A percentile compares a stretch with the other conserved stretches of the same genome.
phyloP scores from a whole-genome alignment of 2,329 filamentous ascomycete genomes.

The Anthostomella pinea region DNA sequence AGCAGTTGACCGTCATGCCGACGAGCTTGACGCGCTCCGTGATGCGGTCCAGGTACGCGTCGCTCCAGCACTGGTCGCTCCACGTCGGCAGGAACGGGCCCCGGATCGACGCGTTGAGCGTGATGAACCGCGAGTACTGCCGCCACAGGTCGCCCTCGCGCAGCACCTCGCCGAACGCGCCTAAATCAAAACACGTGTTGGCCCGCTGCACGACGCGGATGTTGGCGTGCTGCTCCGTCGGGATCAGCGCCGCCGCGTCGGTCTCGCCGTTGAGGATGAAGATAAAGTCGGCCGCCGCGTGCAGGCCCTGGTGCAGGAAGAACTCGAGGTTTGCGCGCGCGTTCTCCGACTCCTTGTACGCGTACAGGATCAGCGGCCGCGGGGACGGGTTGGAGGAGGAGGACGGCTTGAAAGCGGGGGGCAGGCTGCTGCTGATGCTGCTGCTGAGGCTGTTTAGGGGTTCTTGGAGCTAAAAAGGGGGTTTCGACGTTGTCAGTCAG shows the following conservation, averaged over 20 bases:
- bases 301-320: slow-evolving; percentile 36
- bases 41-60: slow-evolving; percentile 31
- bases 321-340: slow-evolving; percentile 34
- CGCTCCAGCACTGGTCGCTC: slow-evolving; percentile 36
- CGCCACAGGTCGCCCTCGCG: slow-evolving; percentile 30
- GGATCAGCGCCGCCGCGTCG: slow-evolving; percentile 25
- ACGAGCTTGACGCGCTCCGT: slow-evolving; percentile 34
- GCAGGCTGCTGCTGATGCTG: no score
- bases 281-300: slow-evolving; percentile 37
- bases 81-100: slow-evolving; percentile 38
- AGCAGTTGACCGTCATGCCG: slow-evolving; percentile 37
- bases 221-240: slow-evolving; percentile 30
- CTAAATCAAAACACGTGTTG: slow-evolving; percentile 37
- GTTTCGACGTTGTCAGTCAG: neutral
- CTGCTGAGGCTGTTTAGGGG: neutral
- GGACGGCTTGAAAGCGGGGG: no score
- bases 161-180: slow-evolving; percentile 35
- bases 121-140: slow-evolving; percentile 36
- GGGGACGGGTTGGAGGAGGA: neutral
- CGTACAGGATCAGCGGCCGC: slow-evolving; percentile 33
- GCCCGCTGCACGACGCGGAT: slow-evolving; percentile 30
- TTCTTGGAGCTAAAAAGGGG: slow-evolving; percentile 1
- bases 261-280: slow-evolving; percentile 38
- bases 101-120: slow-evolving; percentile 34
- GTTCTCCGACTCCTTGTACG: slow-evolving; percentile 33